These are phyloP conservation scores for Garcia nutans DNA, from an alignment of 345 rosid genomes.

Conservation along the genomic window DNA sequence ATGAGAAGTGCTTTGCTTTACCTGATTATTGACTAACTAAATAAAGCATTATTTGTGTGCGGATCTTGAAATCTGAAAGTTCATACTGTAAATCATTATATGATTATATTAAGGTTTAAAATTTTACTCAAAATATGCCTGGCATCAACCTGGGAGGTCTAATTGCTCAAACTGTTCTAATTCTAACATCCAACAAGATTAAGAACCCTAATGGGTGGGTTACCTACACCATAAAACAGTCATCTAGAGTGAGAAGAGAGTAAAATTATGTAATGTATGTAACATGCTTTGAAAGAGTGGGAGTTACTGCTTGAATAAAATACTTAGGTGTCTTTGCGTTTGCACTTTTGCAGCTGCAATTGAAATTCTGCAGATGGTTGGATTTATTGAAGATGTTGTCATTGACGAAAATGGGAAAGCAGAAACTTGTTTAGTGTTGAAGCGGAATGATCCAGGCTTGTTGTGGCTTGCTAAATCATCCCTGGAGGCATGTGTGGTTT, in stretches of 20 bases:
- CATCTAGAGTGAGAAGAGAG: background rate
- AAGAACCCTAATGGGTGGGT: background rate
- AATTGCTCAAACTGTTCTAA: background rate
- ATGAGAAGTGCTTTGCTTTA: background rate
- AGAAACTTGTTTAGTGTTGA: constrained; percentile 70
- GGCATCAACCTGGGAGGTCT: background rate
- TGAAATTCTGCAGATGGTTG: constrained; percentile 69
- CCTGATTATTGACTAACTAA: background rate
- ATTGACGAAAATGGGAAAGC: constrained; percentile 46
- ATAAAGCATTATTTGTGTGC: background rate
- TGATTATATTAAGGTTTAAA: background rate
- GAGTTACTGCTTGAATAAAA: background rate
- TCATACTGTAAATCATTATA: background rate
- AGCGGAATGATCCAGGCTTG: constrained; percentile 85
- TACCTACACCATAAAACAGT: background rate
- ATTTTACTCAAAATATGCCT: background rate
- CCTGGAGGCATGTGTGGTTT: constrained; percentile 52
- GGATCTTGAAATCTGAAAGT: background rate
- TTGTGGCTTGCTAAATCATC: constrained; percentile 91
- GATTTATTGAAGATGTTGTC: constrained; percentile 68
- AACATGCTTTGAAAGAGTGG: background rate
- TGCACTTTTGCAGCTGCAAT: constrained; percentile 56
- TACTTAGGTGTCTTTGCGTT: constrained; percentile 5
- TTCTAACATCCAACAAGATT: background rate
- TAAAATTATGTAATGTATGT: background rate